These are phyloP conservation scores for Phalaenopsis aphrodite DNA, from an alignment of 106 monocot genomes.

Conservation along the genomic window DNA sequence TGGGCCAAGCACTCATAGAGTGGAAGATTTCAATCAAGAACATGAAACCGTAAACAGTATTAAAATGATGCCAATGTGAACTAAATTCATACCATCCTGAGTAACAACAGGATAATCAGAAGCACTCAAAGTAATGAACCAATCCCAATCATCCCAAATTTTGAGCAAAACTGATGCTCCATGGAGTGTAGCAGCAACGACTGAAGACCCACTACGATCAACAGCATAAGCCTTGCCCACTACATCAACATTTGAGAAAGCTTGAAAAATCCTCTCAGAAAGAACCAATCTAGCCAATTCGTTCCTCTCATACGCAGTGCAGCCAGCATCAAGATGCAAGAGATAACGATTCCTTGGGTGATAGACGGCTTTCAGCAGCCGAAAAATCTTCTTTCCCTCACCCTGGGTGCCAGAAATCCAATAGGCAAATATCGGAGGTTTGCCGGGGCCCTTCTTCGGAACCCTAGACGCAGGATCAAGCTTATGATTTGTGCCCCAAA, in stretches of 20 bases:
- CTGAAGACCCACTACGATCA: constrained; percentile 51
- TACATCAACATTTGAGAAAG: constrained; percentile 71
- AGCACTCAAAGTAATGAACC: constrained; percentile 74
- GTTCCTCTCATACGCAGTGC: constrained; percentile 35
- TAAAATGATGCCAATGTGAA: background rate
- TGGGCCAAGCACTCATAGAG: too few species aligned
- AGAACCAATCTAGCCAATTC: constrained; percentile 26
- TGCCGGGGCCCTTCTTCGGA: constrained; percentile 27
- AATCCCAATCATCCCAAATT: constrained; percentile 61
- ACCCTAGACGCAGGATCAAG: background rate
- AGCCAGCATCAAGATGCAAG: constrained; percentile 62
- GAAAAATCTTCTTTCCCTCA: constrained; percentile 45
- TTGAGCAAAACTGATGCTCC: constrained; percentile 72
- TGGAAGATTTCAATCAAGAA: too few species aligned
- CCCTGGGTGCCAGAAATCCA: constrained; percentile 64
- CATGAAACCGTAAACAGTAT: background rate
- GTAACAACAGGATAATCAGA: constrained; percentile 78
- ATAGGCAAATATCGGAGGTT: constrained; percentile 74
- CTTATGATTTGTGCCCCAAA: constrained; percentile 12
- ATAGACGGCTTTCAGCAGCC: constrained; percentile 68
- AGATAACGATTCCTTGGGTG: constrained; percentile 85
- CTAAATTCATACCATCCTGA: constrained; percentile 69
- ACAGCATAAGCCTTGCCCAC: constrained; percentile 53
- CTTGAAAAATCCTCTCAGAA: constrained; percentile 37
- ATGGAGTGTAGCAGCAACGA: constrained; percentile 60